Conservation (phyloP, 106 monocot species). For the Allium cepa region DNA sequence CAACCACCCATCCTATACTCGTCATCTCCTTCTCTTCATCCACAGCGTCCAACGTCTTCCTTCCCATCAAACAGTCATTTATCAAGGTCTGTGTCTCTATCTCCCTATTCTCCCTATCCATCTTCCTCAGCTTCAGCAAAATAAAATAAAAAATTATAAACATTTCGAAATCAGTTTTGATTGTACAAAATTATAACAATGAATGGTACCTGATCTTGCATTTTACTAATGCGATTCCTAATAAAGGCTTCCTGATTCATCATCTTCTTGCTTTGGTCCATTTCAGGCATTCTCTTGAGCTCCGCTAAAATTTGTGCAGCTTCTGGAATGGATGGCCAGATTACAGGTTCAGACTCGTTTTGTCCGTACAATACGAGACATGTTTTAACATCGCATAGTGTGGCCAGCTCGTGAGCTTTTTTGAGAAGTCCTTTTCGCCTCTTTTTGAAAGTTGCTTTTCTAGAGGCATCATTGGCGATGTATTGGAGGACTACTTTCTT, state of each 20-base stretch:
- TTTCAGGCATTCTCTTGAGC: no score
- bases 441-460: constrained; percentile 31
- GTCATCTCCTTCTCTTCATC: not conserved
- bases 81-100: not conserved
- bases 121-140: not conserved
- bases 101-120: not conserved
- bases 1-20: not conserved
- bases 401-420: constrained; percentile 25
- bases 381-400: constrained; percentile 16
- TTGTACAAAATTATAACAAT: no score
- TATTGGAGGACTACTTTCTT: constrained; percentile 34
- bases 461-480: constrained; percentile 22
- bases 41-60: not conserved
- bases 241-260: no score
- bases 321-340: no score
- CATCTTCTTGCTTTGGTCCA: no score
- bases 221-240: no score
- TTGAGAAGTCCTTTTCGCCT: constrained; percentile 26
- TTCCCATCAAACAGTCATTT: not conserved
- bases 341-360: no score
- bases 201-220: no score
- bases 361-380: no score
- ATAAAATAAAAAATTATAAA: no score
- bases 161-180: no score
- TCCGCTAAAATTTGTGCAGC: no score